Conservation (phyloP, 495 filamentous ascomycete species). For the Pseudevernia furfuracea region DNA sequence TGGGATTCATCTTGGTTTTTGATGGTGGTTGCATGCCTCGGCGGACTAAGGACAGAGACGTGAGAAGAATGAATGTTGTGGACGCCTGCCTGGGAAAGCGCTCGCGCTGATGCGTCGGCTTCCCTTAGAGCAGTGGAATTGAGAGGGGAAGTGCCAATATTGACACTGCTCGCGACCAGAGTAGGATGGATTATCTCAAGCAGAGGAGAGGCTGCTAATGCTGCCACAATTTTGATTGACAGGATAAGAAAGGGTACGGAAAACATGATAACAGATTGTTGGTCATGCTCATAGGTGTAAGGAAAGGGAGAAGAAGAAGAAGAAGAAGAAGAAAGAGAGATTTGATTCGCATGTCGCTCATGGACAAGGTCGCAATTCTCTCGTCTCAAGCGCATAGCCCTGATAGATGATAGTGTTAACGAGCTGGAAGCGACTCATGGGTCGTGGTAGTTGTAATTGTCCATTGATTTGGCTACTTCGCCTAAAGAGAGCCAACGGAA, state of each 20-base stretch:
- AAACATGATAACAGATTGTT: not conserved
- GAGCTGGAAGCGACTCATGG: constrained; percentile 5
- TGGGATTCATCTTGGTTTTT: not conserved
- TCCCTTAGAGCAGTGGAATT: not conserved
- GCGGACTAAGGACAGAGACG: not conserved
- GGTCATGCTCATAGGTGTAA: not conserved
- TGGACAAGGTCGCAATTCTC: not conserved
- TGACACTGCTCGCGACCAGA: not conserved
- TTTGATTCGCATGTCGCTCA: not conserved
- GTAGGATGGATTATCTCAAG: not conserved
- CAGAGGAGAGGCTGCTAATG: not conserved
- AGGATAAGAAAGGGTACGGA: not conserved
- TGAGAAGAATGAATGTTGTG: not conserved
- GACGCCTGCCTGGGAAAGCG: not conserved
- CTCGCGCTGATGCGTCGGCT: constrained; percentile 1
- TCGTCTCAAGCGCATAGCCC: not conserved
- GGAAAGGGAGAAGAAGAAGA: not conserved
- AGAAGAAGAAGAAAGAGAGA: too few species aligned
- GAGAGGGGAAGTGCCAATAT: not conserved
- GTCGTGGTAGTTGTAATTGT: not conserved
- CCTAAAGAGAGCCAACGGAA: not conserved
- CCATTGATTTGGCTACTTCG: not conserved
- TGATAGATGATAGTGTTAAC: not conserved
- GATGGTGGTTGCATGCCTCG: not conserved
- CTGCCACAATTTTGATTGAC: not conserved